Evolutionary conservation across 176 grass and related monocot genomes (phyloP).

Genomic region (Lolium perenne): DNA sequence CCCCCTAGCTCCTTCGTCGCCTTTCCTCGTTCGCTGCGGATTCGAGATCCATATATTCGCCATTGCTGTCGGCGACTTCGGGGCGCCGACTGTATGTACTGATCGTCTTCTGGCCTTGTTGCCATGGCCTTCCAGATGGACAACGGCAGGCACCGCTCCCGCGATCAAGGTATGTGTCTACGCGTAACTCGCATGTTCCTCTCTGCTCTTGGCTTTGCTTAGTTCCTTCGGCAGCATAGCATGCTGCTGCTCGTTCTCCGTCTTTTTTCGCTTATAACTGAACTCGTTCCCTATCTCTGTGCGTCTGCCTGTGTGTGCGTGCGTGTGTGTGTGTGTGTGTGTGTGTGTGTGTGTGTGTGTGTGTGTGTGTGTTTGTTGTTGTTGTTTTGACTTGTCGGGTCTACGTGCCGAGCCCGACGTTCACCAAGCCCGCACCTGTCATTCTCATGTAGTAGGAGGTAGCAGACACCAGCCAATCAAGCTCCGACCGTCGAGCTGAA

Average conservation of each 20-base stretch:
- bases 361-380: no score
- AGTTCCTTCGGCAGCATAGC: no score
- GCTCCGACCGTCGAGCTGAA: neutral
- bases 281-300: no score
- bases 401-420: no score
- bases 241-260: neutral
- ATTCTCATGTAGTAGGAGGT: neutral
- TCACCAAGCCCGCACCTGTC: neutral
- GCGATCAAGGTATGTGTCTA: slow-evolving; percentile 34
- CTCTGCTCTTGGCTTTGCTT: neutral
- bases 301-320: no score
- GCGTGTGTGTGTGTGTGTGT: no score
- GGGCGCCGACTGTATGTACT: neutral
- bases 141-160: slow-evolving; percentile 1
- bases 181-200: neutral
- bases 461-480: neutral
- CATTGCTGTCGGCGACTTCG: slow-evolving; percentile 3
- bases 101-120: neutral
- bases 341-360: no score
- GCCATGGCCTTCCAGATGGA: slow-evolving; percentile 43
- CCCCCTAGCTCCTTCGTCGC: neutral
- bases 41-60: neutral
- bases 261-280: no score
- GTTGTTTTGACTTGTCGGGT: neutral
- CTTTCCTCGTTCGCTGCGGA: neutral